Evolutionary conservation across 2,329 filamentous ascomycete genomes (phyloP), one percentile per base, ranked within the genome.

Genomic region (Magnaporthales sp.): DNA sequence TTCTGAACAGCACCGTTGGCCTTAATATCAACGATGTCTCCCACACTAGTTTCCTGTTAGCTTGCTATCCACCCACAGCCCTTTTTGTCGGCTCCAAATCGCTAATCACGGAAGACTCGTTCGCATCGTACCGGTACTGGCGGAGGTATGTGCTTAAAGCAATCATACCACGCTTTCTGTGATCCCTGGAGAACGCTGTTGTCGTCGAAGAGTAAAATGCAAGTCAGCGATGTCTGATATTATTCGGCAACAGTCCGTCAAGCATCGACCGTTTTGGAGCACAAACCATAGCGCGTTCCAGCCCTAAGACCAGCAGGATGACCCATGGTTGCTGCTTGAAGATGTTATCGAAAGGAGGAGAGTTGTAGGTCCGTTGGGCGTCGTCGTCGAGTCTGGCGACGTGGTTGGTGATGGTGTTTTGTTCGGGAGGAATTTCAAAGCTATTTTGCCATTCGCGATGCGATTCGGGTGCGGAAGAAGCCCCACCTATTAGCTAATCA

Each of bases 1-100:
- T 97, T 96, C 86, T 97, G 93, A 73, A 96, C 91, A 78, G 93
- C 95, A 90, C 93, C 95, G 86, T 99, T 98, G 79, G 91, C 91
- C 84, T 96, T 96, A 81, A 99, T 92, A 81, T 99, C 95, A 78
- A 99, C 95, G 76, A 98, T 97, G 79, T 99, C 95, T 81, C 95
- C 95, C 78, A 99, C 95, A 81, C 89, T 92, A 76, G 70, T 72
- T 68, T 72, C 68, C 64, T 72, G 77, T 89, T 77, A 87, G 81
- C 69, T 15, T 66, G 63, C 67, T 62, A 64, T 63, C 29, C 65
- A 67, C 56, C 38, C 27, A 30, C 8, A 31, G 9, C 26, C 38
- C 26, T 27, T 24, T 24, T 26, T 11, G 3, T 3, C 10, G 6
- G 13, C 19, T 22, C 51, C 13, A 8, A 60, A 9, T 13, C 56